These are phyloP conservation scores for Phaseolus lunatus DNA, from an alignment of 306 rosid genomes.

Conservation along the genomic window DNA sequence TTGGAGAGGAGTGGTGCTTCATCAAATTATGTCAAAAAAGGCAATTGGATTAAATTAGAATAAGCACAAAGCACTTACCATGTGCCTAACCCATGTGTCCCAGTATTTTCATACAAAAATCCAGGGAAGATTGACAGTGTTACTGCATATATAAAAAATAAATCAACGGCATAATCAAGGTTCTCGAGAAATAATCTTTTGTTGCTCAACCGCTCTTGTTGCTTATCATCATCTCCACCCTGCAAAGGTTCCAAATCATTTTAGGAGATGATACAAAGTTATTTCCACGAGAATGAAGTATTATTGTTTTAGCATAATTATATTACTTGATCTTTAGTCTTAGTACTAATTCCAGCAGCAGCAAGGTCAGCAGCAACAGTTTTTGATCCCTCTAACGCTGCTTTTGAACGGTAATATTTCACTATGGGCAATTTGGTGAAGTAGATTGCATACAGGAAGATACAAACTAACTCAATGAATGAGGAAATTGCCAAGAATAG, in stretches of 20 bases:
- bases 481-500: constrained; percentile 66
- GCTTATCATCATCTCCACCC: constrained; percentile 51
- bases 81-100: constrained; percentile 73
- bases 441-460: constrained; percentile 68
- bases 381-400: constrained; percentile 85
- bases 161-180: constrained; percentile 63
- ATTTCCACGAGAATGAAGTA: background rate
- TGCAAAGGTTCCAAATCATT: constrained; percentile 33
- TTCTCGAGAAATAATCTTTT: constrained; percentile 61
- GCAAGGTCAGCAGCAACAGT: constrained; percentile 88
- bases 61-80: constrained; percentile 57
- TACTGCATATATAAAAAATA: constrained; percentile 64
- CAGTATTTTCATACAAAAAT: constrained; percentile 85
- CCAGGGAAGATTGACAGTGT: constrained; percentile 91
- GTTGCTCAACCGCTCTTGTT: constrained; percentile 57
- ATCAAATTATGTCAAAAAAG: background rate
- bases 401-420: constrained; percentile 78
- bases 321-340: constrained; percentile 53
- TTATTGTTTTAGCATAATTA: background rate
- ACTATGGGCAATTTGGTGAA: constrained; percentile 83
- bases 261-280: background rate
- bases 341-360: constrained; percentile 67
- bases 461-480: constrained; percentile 64
- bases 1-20: no score
- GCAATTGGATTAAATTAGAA: background rate